phyloP scores from a whole-genome alignment of 169 alveolate species.

The Plasmodium adleri region DNA sequence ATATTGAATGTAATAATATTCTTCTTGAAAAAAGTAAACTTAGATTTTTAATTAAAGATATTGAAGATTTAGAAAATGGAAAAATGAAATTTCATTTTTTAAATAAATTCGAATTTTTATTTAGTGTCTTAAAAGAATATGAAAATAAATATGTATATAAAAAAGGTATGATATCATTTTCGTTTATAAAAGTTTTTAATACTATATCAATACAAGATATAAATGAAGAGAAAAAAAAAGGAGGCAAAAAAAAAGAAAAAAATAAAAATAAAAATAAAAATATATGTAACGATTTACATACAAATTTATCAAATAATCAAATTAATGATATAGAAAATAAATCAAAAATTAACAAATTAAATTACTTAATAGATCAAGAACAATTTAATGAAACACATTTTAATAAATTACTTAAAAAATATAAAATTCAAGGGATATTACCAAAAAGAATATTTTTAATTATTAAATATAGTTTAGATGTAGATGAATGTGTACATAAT shows the following conservation, averaged over 20 bases:
- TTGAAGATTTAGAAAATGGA: slow-evolving; percentile 73
- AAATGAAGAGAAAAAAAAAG: not conserved
- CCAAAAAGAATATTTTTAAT: slow-evolving; percentile 67
- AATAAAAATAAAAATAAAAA: not conserved
- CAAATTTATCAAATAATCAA: not conserved
- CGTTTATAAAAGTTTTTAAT: slow-evolving; percentile 32
- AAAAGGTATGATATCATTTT: slow-evolving; percentile 15
- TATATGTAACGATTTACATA: not conserved
- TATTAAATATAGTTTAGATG: slow-evolving; percentile 56
- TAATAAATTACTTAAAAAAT: slow-evolving; percentile 42
- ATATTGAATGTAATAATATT: slow-evolving; percentile 24
- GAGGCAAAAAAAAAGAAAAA: slow-evolving; percentile 1
- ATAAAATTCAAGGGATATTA: slow-evolving; percentile 70
- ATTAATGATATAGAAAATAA: not conserved
- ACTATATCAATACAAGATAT: not conserved
- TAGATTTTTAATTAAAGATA: slow-evolving; percentile 69
- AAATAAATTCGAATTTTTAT: slow-evolving; percentile 64
- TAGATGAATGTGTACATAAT: slow-evolving; percentile 70
- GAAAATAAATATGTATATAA: slow-evolving; percentile 48
- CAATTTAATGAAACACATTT: slow-evolving; percentile 29
- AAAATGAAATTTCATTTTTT: slow-evolving; percentile 75
- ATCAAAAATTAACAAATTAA: slow-evolving; percentile 34
- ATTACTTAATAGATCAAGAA: slow-evolving; percentile 39
- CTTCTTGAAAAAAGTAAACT: slow-evolving; percentile 52
- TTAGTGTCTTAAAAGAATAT: slow-evolving; percentile 47